phyloP scores from a whole-genome alignment of 345 rosid species.

The Populus simonii region DNA sequence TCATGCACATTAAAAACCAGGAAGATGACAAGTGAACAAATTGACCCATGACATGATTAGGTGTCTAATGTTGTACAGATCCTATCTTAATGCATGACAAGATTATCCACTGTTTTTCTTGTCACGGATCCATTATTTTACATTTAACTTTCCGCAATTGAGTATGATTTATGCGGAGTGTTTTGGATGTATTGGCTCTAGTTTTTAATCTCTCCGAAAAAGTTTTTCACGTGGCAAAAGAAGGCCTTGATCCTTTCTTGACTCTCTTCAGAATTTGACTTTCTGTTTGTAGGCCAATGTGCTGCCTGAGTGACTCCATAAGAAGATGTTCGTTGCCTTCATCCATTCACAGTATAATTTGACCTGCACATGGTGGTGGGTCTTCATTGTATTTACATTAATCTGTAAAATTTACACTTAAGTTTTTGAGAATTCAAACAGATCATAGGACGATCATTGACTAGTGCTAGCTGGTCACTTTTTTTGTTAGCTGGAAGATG shows the following conservation, averaged over 20 bases:
- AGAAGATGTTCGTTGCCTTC: neutral
- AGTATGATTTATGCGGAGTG: neutral
- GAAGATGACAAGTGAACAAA: too few species aligned
- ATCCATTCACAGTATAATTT: neutral
- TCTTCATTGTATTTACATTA: too few species aligned
- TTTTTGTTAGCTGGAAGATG: too few species aligned
- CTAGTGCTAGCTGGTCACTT: too few species aligned
- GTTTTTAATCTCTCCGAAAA: neutral
- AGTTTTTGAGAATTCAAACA: too few species aligned
- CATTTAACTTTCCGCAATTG: neutral
- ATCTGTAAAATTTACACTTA: too few species aligned
- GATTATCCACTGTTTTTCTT: neutral
- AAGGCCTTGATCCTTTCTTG: neutral
- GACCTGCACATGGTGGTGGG: slow-evolving; percentile 5
- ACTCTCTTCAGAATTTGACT: neutral
- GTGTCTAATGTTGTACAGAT: too few species aligned
- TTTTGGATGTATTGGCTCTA: neutral
- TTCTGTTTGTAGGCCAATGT: slow-evolving; percentile 12
- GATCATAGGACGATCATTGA: too few species aligned
- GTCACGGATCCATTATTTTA: slow-evolving; percentile 38
- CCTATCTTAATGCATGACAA: slow-evolving; percentile 5
- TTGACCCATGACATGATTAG: too few species aligned
- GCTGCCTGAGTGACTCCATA: slow-evolving; percentile 6
- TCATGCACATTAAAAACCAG: slow-evolving; percentile 4
- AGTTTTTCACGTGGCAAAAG: too few species aligned